These are phyloP conservation scores for Kwoniella bestiolae DNA, from an alignment of 768 basidiomycete species.

Conservation along the genomic window DNA sequence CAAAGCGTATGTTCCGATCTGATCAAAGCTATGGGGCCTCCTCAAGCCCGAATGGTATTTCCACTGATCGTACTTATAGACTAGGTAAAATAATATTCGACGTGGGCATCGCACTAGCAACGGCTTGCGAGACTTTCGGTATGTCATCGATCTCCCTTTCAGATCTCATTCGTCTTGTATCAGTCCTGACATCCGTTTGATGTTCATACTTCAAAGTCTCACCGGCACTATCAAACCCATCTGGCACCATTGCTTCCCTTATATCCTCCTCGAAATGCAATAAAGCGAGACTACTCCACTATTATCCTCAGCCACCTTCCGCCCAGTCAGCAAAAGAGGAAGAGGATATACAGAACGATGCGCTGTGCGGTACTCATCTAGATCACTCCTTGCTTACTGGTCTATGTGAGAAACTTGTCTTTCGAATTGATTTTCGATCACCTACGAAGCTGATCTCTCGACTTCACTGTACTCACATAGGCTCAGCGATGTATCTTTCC, in stretches of 20 bases:
- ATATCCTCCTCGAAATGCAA: constrained; percentile 76
- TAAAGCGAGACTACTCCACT: constrained; percentile 85
- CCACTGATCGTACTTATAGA: constrained; percentile 62
- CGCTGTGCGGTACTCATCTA: constrained; percentile 88
- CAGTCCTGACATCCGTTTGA: too few species aligned
- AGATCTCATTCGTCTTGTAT: neutral
- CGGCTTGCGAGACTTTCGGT: constrained; percentile 92
- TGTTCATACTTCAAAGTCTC: constrained; percentile 13
- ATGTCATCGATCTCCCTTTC: constrained; percentile 28
- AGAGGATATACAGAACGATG: constrained; percentile 73
- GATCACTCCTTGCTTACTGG: constrained; percentile 85
- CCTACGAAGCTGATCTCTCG: neutral
- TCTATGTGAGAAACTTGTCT: constrained; percentile 67
- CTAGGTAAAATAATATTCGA: constrained; percentile 65
- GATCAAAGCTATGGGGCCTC: neutral
- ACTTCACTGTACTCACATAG: too few species aligned
- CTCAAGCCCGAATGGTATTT: too few species aligned
- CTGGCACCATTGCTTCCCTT: constrained; percentile 63
- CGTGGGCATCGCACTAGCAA: constrained; percentile 78
- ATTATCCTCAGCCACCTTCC: constrained; percentile 74
- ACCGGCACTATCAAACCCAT: neutral
- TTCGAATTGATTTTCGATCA: neutral
- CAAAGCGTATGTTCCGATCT: constrained; percentile 70
- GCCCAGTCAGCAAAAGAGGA: constrained; percentile 58
- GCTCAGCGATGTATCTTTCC: constrained; percentile 77